Base-by-base conservation (phyloP, 345 rosid genomes). In the Raphanus raphanistrum region DNA sequence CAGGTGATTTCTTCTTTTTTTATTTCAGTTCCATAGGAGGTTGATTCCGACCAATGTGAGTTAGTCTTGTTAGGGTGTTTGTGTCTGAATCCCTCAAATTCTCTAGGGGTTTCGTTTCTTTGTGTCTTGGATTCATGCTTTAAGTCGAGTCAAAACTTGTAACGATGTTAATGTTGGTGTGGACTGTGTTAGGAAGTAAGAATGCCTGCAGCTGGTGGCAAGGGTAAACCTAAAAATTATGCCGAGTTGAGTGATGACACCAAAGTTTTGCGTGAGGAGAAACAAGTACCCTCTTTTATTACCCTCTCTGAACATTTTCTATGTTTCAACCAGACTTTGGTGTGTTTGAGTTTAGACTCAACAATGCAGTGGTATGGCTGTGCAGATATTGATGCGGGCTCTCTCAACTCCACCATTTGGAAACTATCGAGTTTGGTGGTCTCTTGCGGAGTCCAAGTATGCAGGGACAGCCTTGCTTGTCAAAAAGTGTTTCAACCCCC, bases 191-290 rank as follows among this genome's bases (percentile, higher is more conserved):
- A 92, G 98, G 99, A 95, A 89, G 98, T 91, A 80, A 84, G 99
- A 85, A 90, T 95, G 94, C 99, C 98, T 31, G 97, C 99, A 69
- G 97, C 99, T 71, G 97, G 98, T 70, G 80, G 92, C 48, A 95
- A 91, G 82, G 98, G 91, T 26, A 84, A 81, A 11, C 83, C 88
- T 32, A 95, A 92, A 83, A 90, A 80, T 26, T 89, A 86, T 11
- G 87, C 83, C 74, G 93, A 90, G 81, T 75, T 95, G 78, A 95
- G 92, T 74, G 97, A 91, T 77, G 98, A 95, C 71, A 92, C 96
- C 4, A 90, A 82, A 81, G 73, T 95, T 75, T 81, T 93, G 28
- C 95, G 98, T 50, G 98, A 92, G 72, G 99, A 90, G 80, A 95
- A 90, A 73, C 88, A 87, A 94, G 99, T 92, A 8, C 80, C 29